A percentile compares a stretch with the other conserved stretches of the same genome.
Evolutionary conservation across 257 asterid species (phyloP).

Genomic region (Scutellaria minor): DNA sequence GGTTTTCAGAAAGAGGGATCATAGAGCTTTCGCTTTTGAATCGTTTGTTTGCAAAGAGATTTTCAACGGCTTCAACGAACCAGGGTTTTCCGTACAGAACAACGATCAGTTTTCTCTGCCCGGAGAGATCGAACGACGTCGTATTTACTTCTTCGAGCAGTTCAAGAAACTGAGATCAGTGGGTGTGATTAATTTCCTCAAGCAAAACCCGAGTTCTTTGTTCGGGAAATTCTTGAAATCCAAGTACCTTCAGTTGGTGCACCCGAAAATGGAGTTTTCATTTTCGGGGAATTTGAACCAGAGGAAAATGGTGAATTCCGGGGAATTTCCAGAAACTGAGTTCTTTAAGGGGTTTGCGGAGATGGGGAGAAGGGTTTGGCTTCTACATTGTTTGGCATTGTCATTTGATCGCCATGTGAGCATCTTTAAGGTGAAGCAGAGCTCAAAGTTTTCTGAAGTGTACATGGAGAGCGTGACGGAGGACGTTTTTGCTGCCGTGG

Average conservation of each 20-base stretch:
- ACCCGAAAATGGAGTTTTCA: constrained; percentile 94
- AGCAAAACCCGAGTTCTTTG: constrained; percentile 57
- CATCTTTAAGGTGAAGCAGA: constrained; percentile 60
- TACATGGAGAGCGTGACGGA: constrained; percentile 87
- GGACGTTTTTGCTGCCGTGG: constrained; percentile 56
- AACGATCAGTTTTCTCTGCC: constrained; percentile 36
- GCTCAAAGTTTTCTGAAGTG: constrained; percentile 67
- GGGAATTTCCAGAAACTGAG: constrained; percentile 85
- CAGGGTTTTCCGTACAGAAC: constrained; percentile 39
- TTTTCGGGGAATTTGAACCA: constrained; percentile 83
- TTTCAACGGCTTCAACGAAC: constrained; percentile 61
- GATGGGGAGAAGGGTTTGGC: constrained; percentile 94
- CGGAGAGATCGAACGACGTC: constrained; percentile 37
- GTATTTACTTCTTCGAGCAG: constrained; percentile 61
- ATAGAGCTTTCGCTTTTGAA: constrained; percentile 75
- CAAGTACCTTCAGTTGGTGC: constrained; percentile 76
- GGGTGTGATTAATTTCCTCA: constrained; percentile 52
- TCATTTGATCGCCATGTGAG: constrained; percentile 63
- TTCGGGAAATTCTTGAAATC: constrained; percentile 73
- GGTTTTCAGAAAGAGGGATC: constrained; percentile 56
- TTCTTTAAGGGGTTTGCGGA: constrained; percentile 82
- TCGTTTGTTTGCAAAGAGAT: constrained; percentile 83
- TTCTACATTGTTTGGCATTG: constrained; percentile 69
- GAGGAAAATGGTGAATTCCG: constrained; percentile 71
- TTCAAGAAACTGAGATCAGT: constrained; percentile 61